phyloP scores from a whole-genome alignment of 306 rosid species.

The Dalbergia cultrata region DNA sequence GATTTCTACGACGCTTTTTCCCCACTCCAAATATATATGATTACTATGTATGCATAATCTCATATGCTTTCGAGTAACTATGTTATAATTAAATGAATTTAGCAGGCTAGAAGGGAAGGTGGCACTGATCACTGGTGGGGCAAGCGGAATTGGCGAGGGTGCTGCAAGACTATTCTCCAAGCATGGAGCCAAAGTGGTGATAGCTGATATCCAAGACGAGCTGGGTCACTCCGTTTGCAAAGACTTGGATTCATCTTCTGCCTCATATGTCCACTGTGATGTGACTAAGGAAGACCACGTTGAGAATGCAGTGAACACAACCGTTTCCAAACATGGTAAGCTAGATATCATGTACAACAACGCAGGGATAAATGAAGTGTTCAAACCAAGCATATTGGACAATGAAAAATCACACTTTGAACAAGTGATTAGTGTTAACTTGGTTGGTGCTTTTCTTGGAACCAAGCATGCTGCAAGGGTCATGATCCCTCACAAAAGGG shows the following conservation, averaged over 20 bases:
- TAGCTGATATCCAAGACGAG: slow-evolving; percentile 60
- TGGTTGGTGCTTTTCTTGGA: slow-evolving; percentile 55
- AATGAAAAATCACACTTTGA: slow-evolving; percentile 45
- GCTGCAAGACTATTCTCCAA: slow-evolving; percentile 50
- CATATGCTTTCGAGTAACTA: no score
- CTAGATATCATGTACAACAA: slow-evolving; percentile 73
- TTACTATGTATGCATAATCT: neutral
- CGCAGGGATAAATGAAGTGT: slow-evolving; percentile 36
- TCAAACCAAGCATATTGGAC: slow-evolving; percentile 45
- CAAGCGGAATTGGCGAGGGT: slow-evolving; percentile 59
- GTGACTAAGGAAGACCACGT: slow-evolving; percentile 52
- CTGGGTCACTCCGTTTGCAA: slow-evolving; percentile 48
- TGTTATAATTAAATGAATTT: no score
- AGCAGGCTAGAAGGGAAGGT: slow-evolving; percentile 66
- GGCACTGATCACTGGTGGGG: slow-evolving; percentile 60
- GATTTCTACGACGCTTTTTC: no score
- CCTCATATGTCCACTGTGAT: slow-evolving; percentile 58
- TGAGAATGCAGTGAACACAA: slow-evolving; percentile 43
- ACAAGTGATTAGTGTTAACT: slow-evolving; percentile 48
- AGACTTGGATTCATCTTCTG: neutral
- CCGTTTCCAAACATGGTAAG: slow-evolving; percentile 52
- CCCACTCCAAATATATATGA: no score
- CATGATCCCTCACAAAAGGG: slow-evolving; percentile 52
- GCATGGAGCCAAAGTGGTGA: slow-evolving; percentile 59
- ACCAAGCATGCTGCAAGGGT: slow-evolving; percentile 62